Conservation (phyloP, 2,329 filamentous ascomycete genomes). For the Ophiostoma montium region DNA sequence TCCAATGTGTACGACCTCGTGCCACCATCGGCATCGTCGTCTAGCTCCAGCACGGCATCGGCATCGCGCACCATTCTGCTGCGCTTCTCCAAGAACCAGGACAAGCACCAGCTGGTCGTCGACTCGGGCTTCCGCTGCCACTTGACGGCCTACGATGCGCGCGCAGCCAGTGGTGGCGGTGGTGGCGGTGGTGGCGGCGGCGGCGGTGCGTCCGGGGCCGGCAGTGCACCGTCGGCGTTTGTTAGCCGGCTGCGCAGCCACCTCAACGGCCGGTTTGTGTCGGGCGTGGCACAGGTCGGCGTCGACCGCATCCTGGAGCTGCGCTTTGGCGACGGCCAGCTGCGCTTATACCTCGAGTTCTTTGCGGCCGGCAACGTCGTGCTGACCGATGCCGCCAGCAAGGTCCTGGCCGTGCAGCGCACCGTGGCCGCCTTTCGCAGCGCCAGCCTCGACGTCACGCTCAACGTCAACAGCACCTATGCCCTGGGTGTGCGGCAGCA, state of each 20-base stretch:
- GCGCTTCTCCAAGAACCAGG: slow-evolving; percentile 83
- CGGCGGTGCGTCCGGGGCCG: slow-evolving; percentile 3
- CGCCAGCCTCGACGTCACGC: slow-evolving; percentile 13
- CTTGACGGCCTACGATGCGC: slow-evolving; percentile 67
- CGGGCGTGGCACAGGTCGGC: slow-evolving; percentile 68
- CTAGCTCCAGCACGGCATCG: slow-evolving; percentile 6
- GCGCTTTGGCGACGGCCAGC: slow-evolving; percentile 81
- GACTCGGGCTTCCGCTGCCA: slow-evolving; percentile 96
- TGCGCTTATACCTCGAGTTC: slow-evolving; percentile 83
- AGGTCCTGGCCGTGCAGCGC: slow-evolving; percentile 67
- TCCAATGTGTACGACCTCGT: slow-evolving; percentile 85
- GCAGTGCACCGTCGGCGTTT: slow-evolving; percentile 60
- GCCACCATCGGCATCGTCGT: slow-evolving; percentile 7
- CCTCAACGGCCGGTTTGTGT: slow-evolving; percentile 75
- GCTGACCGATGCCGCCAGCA: slow-evolving; percentile 71
- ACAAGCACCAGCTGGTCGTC: slow-evolving; percentile 78
- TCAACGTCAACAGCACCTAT: slow-evolving; percentile 12
- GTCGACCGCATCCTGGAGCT: slow-evolving; percentile 90
- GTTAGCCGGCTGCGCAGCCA: slow-evolving; percentile 75
- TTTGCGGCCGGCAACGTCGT: slow-evolving; percentile 92
- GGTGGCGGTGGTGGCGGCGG: not conserved
- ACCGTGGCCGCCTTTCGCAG: slow-evolving; percentile 14
- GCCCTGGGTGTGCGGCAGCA: slow-evolving; percentile 42
- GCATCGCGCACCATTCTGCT: slow-evolving; percentile 80
- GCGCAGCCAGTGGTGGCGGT: slow-evolving; percentile 43